A percentile compares a stretch with the other conserved stretches of the same genome.
phyloP scores from a whole-genome alignment of 306 rosid genomes.

The Begonia loranthoides region DNA sequence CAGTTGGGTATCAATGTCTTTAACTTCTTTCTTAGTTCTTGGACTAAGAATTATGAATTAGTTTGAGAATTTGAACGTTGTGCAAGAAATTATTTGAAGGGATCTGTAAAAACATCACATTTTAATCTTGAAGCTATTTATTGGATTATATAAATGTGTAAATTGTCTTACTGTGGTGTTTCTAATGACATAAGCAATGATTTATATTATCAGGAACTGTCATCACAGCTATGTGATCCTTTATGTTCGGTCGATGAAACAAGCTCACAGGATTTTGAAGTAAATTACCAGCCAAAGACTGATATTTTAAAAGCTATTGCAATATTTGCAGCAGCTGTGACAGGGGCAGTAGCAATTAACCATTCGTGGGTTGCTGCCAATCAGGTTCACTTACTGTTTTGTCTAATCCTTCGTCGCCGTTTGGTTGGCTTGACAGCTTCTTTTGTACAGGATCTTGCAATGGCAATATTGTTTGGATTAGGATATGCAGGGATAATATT shows the following conservation, averaged over 20 bases:
- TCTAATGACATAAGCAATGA: too few relatives aligned
- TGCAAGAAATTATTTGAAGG: too few relatives aligned
- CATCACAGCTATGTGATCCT: conserved; percentile 65
- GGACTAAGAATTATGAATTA: too few relatives aligned
- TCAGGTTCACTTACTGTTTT: conserved; percentile 38
- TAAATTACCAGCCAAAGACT: conserved; percentile 56
- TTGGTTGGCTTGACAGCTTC: not conserved
- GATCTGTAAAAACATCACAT: too few relatives aligned
- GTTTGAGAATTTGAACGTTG: too few relatives aligned
- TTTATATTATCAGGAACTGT: conserved; percentile 34
- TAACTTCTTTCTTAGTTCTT: too few relatives aligned
- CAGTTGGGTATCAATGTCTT: too few relatives aligned
- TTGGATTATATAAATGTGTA: too few relatives aligned
- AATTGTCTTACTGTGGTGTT: too few relatives aligned
- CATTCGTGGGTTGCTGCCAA: conserved; percentile 93
- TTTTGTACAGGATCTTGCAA: conserved; percentile 64
- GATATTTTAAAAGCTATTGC: conserved; percentile 83
- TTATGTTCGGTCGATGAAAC: conserved; percentile 68
- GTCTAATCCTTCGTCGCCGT: too few relatives aligned
- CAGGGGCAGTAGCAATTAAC: conserved; percentile 77
- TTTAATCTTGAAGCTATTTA: too few relatives aligned
- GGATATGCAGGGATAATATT: conserved; percentile 96
- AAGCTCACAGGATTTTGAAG: conserved; percentile 54
- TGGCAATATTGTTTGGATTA: conserved; percentile 74
- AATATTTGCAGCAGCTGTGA: conserved; percentile 47